A percentile compares a stretch with the other conserved stretches of the same genome.
Evolutionary conservation across 257 asterid genomes (phyloP).

Genomic region (Rhazya stricta): DNA sequence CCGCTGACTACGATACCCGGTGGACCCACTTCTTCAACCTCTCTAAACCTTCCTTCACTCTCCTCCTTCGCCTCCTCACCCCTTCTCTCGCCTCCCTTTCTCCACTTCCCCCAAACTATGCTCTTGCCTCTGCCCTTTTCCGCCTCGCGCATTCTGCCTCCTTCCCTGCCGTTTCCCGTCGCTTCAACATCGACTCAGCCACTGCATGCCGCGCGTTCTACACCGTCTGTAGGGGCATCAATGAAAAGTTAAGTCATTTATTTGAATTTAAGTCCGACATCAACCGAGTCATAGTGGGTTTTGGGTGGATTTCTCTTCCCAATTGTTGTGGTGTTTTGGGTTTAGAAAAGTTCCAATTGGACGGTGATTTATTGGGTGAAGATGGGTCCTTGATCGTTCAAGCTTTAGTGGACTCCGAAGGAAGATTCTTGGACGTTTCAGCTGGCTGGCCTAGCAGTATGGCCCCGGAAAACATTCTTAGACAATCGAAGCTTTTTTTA

Average conservation of each 20-base stretch:
- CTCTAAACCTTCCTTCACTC: conserved; percentile 66
- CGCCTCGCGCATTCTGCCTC: conserved; percentile 67
- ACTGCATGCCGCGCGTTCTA: conserved; percentile 72
- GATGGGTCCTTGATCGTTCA: conserved; percentile 57
- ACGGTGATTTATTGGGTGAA: conserved; percentile 32
- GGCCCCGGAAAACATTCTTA: conserved; percentile 47
- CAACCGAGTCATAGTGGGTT: conserved; percentile 64
- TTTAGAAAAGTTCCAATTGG: conserved; percentile 57
- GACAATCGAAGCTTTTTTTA: conserved; percentile 48
- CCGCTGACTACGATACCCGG: conserved; percentile 47
- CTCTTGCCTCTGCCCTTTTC: conserved; percentile 69
- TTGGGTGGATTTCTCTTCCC: conserved; percentile 85
- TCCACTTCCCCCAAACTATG: conserved; percentile 48
- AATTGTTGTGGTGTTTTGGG: conserved; percentile 90
- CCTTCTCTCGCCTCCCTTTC: conserved; percentile 55
- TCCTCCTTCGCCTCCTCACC: conserved; percentile 70
- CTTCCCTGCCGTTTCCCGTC: conserved; percentile 54
- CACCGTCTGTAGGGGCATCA: conserved; percentile 65
- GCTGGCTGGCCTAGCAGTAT: conserved; percentile 81
- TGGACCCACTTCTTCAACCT: conserved; percentile 76
- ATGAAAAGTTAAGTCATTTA: conserved; percentile 68
- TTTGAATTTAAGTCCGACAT: conserved; percentile 75
- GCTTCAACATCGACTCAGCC: conserved; percentile 51
- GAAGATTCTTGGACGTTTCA: conserved; percentile 86
- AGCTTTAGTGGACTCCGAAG: conserved; percentile 90